phyloP scores from a whole-genome alignment of 495 filamentous ascomycete species.

The Neurospora hispaniola region DNA sequence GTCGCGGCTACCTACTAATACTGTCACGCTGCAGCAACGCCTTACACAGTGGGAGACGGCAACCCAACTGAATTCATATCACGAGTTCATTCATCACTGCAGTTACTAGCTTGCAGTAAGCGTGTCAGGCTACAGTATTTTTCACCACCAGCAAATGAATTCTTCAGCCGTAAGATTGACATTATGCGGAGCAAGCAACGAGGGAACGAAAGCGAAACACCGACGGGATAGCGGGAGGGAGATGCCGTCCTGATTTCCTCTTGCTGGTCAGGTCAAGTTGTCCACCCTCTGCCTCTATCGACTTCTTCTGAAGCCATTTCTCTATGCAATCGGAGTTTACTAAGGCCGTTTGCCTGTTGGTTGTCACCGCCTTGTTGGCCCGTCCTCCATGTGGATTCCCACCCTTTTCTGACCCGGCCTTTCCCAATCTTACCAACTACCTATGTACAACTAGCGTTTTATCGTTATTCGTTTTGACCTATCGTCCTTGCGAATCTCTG shows the following conservation, averaged over 20 bases:
- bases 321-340: neutral
- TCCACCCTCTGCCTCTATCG: too few relatives aligned
- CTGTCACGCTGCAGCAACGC: neutral
- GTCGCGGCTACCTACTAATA: neutral
- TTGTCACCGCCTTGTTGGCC: neutral
- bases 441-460: neutral
- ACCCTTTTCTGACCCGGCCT: neutral
- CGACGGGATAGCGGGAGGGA: neutral
- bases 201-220: neutral
- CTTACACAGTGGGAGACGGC: neutral
- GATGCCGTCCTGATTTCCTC: too few relatives aligned
- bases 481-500: neutral
- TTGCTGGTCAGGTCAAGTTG: too few relatives aligned
- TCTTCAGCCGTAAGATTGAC: neutral
- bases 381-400: neutral
- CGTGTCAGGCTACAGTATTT: neutral
- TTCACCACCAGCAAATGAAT: neutral
- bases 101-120: neutral
- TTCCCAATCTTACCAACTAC: neutral
- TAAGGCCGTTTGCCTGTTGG: neutral
- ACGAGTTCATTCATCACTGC: neutral
- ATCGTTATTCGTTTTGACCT: neutral
- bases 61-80: neutral
- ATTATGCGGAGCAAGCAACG: neutral
- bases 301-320: neutral